Conservation (phyloP, 768 basidiomycete species). For the Boletus rex-veris region DNA sequence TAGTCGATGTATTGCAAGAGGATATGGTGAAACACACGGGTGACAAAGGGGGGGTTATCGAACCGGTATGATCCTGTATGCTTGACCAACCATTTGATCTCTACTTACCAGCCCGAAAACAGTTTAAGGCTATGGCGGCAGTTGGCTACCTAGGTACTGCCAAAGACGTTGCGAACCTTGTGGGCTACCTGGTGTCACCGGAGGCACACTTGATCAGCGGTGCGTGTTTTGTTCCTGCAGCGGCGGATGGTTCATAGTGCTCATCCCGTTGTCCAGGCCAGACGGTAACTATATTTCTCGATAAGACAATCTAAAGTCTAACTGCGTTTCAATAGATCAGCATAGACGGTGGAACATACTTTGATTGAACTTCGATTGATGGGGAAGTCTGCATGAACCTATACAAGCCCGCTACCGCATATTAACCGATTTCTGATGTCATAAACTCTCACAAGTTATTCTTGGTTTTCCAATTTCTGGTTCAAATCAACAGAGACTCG, state of each 20-base stretch:
- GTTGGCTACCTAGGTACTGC: slow-evolving; percentile 23
- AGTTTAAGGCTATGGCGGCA: slow-evolving; percentile 13
- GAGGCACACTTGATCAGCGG: slow-evolving; percentile 36
- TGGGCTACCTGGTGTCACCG: slow-evolving; percentile 35
- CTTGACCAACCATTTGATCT: neutral
- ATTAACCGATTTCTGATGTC: no score
- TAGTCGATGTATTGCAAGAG: slow-evolving; percentile 18
- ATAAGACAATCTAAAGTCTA: neutral
- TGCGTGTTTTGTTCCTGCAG: slow-evolving; percentile 1
- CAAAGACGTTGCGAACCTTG: slow-evolving; percentile 36
- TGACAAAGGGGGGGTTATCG: slow-evolving; percentile 9
- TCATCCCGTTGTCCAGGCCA: slow-evolving; percentile 16
- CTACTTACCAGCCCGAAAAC: neutral
- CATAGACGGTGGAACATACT: slow-evolving; percentile 25
- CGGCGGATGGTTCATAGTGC: neutral
- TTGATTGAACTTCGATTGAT: slow-evolving; percentile 15
- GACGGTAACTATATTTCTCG: slow-evolving; percentile 17
- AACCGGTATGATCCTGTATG: slow-evolving; percentile 9
- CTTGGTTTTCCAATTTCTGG: no score
- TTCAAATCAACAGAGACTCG: no score
- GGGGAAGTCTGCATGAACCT: no score
- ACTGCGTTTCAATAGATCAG: slow-evolving; percentile 12
- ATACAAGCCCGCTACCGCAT: no score
- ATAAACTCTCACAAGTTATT: no score
- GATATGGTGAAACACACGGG: slow-evolving; percentile 11